phyloP scores from a whole-genome alignment of 768 basidiomycete species.

The Podaxis sp. region DNA sequence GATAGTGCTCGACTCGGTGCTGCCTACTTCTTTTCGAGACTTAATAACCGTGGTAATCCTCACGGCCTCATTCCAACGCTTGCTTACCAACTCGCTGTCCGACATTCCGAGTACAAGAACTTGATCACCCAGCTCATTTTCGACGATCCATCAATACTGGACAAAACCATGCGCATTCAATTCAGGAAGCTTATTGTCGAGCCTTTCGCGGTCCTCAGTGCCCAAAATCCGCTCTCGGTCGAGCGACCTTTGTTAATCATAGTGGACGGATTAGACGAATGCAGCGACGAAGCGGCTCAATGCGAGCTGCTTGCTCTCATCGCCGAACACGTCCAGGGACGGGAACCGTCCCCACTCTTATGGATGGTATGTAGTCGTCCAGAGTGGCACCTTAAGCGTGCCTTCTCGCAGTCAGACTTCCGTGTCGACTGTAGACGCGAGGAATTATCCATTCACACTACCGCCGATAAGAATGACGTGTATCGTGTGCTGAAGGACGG shows the following conservation, averaged over 20 bases:
- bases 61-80: conserved; percentile 2
- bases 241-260: not conserved
- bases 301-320: not conserved
- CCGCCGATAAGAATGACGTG: not conserved
- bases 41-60: not conserved
- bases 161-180: conserved; percentile 5
- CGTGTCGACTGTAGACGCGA: not conserved
- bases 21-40: conserved; percentile 12
- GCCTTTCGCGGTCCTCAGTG: not conserved
- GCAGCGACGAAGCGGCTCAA: not conserved
- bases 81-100: conserved; percentile 8
- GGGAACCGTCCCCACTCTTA: not conserved
- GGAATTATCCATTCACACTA: not conserved
- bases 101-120: not conserved
- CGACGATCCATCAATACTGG: not conserved
- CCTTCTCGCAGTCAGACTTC: not conserved
- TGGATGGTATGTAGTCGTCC: conserved; percentile 8
- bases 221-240: no score
- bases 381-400: not conserved
- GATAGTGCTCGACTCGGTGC: conserved; percentile 4
- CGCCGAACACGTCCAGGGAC: not conserved
- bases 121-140: not conserved
- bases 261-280: conserved; percentile 16
- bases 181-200: conserved; percentile 3
- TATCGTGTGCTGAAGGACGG: no score